A percentile compares a stretch with the other conserved stretches of the same genome.
Conservation (phyloP, 768 basidiomycete species). For the Suillus tomentosus region DNA sequence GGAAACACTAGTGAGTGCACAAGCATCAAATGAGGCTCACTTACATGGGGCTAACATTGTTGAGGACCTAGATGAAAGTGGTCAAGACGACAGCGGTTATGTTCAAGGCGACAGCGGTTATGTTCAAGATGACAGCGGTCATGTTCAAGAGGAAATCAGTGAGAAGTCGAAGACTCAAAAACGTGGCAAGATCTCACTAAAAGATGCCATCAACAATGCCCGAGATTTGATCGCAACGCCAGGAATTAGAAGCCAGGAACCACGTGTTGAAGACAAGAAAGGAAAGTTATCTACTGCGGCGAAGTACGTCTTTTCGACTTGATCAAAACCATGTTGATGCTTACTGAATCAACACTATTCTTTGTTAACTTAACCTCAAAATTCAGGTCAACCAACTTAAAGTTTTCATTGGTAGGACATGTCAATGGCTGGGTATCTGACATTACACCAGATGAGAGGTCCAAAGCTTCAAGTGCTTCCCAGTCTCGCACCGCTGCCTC, state of each 20-base stretch:
- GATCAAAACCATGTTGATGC: slow-evolving; percentile 7
- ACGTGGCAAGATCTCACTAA: neutral
- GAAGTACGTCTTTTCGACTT: neutral
- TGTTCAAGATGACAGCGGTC: too few relatives aligned
- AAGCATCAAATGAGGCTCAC: neutral
- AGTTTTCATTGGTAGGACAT: neutral
- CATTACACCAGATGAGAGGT: neutral
- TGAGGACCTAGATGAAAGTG: neutral
- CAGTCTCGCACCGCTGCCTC: neutral
- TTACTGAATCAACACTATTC: slow-evolving; percentile 13
- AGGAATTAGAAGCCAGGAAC: neutral
- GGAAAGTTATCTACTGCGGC: neutral
- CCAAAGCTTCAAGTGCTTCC: neutral
- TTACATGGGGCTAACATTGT: neutral
- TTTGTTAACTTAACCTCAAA: slow-evolving; percentile 7
- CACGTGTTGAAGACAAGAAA: neutral
- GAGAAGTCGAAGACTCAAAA: neutral
- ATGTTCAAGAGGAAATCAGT: neutral
- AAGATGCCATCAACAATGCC: neutral
- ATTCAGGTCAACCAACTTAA: neutral
- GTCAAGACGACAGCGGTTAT: neutral
- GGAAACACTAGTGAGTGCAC: neutral
- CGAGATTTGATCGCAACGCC: neutral
- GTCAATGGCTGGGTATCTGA: neutral
- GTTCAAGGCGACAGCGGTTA: too few relatives aligned